Conservation (phyloP, 208 protist genomes). For the Histomonas meleagridis region DNA sequence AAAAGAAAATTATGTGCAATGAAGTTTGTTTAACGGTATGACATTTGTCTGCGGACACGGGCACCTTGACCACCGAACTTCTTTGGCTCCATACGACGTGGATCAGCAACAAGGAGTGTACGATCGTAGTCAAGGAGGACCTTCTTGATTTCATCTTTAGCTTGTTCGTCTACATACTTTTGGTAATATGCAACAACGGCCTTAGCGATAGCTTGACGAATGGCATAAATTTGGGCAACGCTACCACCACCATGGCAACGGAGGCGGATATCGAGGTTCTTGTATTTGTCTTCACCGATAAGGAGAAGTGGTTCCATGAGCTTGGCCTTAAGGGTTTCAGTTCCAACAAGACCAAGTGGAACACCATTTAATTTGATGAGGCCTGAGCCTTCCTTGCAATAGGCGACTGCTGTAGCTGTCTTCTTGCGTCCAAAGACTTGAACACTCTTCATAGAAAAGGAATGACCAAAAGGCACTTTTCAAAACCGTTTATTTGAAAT, state of each 20-base stretch:
- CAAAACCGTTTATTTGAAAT: no score
- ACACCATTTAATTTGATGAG: slow-evolving; percentile 92
- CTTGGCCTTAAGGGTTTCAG: slow-evolving; percentile 88
- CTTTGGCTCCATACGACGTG: slow-evolving; percentile 96
- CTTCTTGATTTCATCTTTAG: slow-evolving; percentile 93
- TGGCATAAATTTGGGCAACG: slow-evolving; percentile 87
- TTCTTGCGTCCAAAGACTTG: slow-evolving; percentile 72
- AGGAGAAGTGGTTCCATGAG: slow-evolving; percentile 83
- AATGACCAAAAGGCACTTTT: no score
- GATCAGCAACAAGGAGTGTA: slow-evolving; percentile 94
- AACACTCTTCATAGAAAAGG: slow-evolving; percentile 42
- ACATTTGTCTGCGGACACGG: slow-evolving; percentile 95
- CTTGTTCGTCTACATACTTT: slow-evolving; percentile 88
- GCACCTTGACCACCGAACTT: slow-evolving; percentile 98
- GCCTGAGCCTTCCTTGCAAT: slow-evolving; percentile 82
- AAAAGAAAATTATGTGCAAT: no score
- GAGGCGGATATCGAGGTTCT: slow-evolving; percentile 82
- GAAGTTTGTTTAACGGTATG: slow-evolving; percentile 97
- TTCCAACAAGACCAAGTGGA: slow-evolving; percentile 85
- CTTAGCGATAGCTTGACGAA: slow-evolving; percentile 97
- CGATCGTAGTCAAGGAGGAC: slow-evolving; percentile 86
- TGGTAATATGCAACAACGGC: slow-evolving; percentile 93
- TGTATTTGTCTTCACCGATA: slow-evolving; percentile 76
- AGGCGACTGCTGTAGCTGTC: slow-evolving; percentile 93
- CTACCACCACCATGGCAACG: slow-evolving; percentile 85